Conservation (phyloP, 2,329 filamentous ascomycete genomes). For the Colletotrichum spaethianum region DNA sequence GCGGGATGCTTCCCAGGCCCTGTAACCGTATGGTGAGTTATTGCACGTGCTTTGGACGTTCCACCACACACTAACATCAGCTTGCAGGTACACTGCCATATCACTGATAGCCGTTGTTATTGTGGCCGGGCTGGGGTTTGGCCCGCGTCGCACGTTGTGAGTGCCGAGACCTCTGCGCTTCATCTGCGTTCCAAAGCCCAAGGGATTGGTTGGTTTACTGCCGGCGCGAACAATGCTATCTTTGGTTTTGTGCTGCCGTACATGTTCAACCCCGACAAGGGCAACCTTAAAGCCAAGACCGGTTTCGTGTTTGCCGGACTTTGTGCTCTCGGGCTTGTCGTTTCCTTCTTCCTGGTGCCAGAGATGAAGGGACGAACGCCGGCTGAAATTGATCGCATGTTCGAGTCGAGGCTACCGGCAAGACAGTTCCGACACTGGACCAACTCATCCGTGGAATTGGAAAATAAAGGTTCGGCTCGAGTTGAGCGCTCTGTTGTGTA, state of each 20-base stretch:
- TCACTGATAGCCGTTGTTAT: constrained; percentile 61
- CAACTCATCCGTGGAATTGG: constrained; percentile 16
- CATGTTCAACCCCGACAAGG: constrained; percentile 59
- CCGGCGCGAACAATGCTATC: constrained; percentile 56
- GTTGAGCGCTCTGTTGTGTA: constrained; percentile 18
- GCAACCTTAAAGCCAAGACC: constrained; percentile 57
- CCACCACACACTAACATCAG: background rate
- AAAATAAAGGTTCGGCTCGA: constrained; percentile 16
- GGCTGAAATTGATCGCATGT: constrained; percentile 62
- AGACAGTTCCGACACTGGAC: constrained; percentile 46
- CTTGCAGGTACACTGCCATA: constrained; percentile 46
- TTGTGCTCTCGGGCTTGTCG: constrained; percentile 51
- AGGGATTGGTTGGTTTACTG: constrained; percentile 59
- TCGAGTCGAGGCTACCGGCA: constrained; percentile 48
- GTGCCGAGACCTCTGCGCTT: constrained; percentile 59
- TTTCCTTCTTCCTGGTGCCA: constrained; percentile 63
- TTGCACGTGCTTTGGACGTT: background rate
- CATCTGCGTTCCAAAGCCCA: constrained; percentile 60
- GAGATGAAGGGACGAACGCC: constrained; percentile 66
- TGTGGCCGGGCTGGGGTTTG: constrained; percentile 58
- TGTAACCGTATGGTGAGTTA: constrained; percentile 55
- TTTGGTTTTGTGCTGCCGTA: constrained; percentile 65
- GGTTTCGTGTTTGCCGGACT: constrained; percentile 57
- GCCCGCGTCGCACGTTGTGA: constrained; percentile 58
- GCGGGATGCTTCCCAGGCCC: constrained; percentile 58